A percentile compares a stretch with the other conserved stretches of the same genome.
These are phyloP conservation scores for Pleurozium schreberi DNA, from an alignment of 225 moss, liverwort and hornwort genomes.

Conservation along the genomic window DNA sequence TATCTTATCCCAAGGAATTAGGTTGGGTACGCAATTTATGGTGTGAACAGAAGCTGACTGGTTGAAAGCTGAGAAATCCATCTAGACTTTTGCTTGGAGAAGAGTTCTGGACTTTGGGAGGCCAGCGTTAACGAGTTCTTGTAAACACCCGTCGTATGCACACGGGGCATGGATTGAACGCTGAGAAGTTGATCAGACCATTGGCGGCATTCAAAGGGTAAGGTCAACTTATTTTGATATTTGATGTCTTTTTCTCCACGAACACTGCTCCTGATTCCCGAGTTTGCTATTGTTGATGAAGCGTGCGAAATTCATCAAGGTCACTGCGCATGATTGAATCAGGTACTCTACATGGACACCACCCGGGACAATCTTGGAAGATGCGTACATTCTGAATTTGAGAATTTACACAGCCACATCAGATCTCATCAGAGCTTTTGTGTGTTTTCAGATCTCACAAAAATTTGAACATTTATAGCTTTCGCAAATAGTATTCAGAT, in stretches of 20 bases:
- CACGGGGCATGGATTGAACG: neutral
- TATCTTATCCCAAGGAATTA: neutral
- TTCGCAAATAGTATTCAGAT: neutral
- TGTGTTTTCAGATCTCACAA: neutral
- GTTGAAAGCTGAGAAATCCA: neutral
- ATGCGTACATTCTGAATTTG: neutral
- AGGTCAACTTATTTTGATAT: neutral
- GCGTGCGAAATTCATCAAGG: neutral
- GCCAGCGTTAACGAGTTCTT: neutral
- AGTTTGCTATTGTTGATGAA: neutral
- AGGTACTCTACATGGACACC: neutral
- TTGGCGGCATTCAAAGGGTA: neutral
- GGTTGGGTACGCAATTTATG: neutral
- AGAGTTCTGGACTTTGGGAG: neutral
- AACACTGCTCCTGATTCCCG: neutral
- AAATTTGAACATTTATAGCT: neutral
- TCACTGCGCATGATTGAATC: neutral
- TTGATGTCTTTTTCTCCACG: neutral
- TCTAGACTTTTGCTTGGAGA: neutral
- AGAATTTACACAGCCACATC: neutral
- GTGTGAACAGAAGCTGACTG: neutral
- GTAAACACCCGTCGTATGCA: neutral
- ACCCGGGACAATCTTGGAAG: no score
- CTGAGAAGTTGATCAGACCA: neutral
- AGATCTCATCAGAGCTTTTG: neutral